Evolutionary conservation across 2,329 filamentous ascomycete genomes (phyloP), one percentile per base, ranked within the genome.

Genomic region (Cercospora sp.): DNA sequence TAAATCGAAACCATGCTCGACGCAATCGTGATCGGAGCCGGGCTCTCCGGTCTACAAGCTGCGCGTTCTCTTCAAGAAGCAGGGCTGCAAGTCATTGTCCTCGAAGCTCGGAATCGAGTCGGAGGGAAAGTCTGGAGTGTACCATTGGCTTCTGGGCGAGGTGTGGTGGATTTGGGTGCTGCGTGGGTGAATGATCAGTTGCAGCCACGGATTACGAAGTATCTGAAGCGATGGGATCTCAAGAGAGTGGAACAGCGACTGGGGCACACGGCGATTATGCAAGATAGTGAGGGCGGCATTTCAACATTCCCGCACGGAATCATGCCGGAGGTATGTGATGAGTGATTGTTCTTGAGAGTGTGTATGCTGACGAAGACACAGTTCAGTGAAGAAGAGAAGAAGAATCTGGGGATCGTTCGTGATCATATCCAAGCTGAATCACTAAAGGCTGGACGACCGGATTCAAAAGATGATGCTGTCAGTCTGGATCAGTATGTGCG

Each of bases 171-270:
- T 20, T 70, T 87, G 0, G 86, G 86, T 1, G 87, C 85, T 0
- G 85, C 84, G 0, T 88, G 86, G 87, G 83, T 88, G 68, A 88
- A 88, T 68, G 83, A 87, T 60, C 81, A 77, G 1, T 84, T 81
- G 57, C 85, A 88, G 69, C 76, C 71, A 28, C 75, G 76, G 2
- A 81, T 63, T 2, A 48, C 60, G 20, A n/a, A 16, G 10, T 63
- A 63, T 63, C 16, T 63, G 20, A 20, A 63, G 23, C 36, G 10
- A 42, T 63, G 36, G 36, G n/a, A 51, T 5, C 20, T 63, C 23
- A 51, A 48, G 39, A 42, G 60, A 20, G 60, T 63, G 8, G 39
- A 63, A 23, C 60, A 63, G 60, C 60, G 60, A 13, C n/a, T 63
- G 26, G 60, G 60, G 36, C 39, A 63, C 30, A 63, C 60, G 2